Base-by-base conservation (phyloP, 2,329 filamentous ascomycete genomes). In the Hirsutella thompsonii region DNA sequence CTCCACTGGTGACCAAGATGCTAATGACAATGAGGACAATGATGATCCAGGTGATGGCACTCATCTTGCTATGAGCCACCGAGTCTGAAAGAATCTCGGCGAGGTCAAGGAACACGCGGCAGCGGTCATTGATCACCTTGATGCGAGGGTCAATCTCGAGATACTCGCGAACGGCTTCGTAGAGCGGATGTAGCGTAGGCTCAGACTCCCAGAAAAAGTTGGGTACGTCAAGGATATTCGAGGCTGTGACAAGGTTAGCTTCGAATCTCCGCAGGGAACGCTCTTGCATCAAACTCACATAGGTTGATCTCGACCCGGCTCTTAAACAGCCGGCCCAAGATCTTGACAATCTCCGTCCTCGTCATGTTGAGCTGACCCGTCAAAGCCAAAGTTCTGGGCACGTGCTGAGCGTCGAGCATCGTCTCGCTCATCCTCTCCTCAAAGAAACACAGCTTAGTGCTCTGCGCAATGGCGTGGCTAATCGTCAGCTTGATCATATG, bases 401-500 rank as follows among this genome's bases (percentile, higher is more conserved):
- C 84, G 55, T 94, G 80, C 60, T 96, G 88, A 2, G 92, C 90
- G 51, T 90, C 83, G 5, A 79, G 68, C 89, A 98, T 95, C 1
- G 93, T 95, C 53, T 86, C 76, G 39, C 83, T 83, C 90, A 98
- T 95, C 43, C 84, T 77, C 62, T 94, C 92, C 60, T 98, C 92
- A 53, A 98, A 98, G 58, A 92, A 87, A 56, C 83, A 92, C 33
- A 98, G 68, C 61, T 95, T 96, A 0, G 92, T 98, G 60, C 89
- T 95, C 62, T 98, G 92, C 1, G 88, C 88, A 51, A 98, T 95
- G 30, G 89, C 92, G 58, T 98, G 92, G 59, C 85, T 93, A 67
- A 98, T 98, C 28, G 90, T 88, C 14, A 98, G 72, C 63, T 96
- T 96, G 58, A 96, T 94, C 90, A 98, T 96, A 64, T 98, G 92